Evolutionary conservation across 1,284 basidiomycete genomes (phyloP).

Genomic region (Exsudoporus floridanus): DNA sequence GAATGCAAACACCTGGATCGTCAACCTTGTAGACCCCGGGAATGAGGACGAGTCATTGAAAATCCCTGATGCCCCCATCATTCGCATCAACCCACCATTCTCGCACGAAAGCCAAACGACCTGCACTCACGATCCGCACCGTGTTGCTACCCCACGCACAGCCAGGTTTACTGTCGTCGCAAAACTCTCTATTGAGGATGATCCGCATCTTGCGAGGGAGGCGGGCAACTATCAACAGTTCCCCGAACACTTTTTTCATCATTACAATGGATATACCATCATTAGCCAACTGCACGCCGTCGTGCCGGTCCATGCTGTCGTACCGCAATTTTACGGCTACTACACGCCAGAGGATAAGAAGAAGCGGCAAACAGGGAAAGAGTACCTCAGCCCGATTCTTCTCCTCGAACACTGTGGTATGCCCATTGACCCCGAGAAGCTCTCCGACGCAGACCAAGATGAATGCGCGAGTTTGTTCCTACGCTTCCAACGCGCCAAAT

Average conservation of each 20-base stretch:
- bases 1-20: rapidly evolving
- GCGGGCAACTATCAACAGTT: constrained; percentile 34
- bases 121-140: constrained; percentile 4
- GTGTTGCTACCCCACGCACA: constrained; percentile 25
- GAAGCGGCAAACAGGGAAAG: too few relatives aligned
- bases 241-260: constrained; percentile 33
- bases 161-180: constrained; percentile 34
- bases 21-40: background rate
- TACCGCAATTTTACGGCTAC: constrained; percentile 43
- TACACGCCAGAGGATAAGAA: constrained; percentile 21
- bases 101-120: constrained; percentile 4
- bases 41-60: background rate
- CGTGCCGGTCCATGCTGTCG: constrained; percentile 37
- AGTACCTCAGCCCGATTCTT: constrained; percentile 34
- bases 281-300: constrained; percentile 24
- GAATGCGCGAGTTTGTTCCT: constrained; percentile 35
- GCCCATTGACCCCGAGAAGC: constrained; percentile 21
- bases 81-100: constrained; percentile 17
- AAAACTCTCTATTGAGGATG: constrained; percentile 29
- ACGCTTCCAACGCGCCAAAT: constrained; percentile 35
- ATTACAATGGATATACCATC: constrained; percentile 37
- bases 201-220: constrained; percentile 29
- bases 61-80: background rate
- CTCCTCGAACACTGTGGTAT: constrained; percentile 41
- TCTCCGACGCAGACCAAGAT: constrained; percentile 29